These are phyloP conservation scores for Trametes gibbosa DNA, from an alignment of 768 basidiomycete genomes.

Conservation along the genomic window DNA sequence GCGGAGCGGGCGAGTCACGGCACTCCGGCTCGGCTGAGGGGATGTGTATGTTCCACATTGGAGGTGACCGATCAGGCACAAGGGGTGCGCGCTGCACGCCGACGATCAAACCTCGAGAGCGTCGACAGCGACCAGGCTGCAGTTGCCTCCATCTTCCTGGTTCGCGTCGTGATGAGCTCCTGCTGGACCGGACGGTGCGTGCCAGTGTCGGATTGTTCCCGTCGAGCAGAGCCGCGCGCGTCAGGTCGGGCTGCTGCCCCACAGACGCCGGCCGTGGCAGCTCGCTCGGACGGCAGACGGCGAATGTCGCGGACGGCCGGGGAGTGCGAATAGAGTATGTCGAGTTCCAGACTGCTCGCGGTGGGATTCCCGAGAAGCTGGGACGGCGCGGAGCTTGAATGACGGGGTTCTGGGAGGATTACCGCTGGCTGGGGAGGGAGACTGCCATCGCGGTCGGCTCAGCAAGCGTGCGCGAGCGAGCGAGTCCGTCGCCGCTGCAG, in stretches of 20 bases:
- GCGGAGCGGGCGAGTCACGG: no score
- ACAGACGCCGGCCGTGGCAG: background rate
- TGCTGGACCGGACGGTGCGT: no score
- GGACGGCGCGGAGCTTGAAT: constrained; percentile 1
- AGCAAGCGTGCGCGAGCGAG: background rate
- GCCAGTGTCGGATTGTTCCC: background rate
- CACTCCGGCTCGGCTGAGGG: no score
- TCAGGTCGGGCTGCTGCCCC: no score
- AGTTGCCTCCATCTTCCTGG: background rate
- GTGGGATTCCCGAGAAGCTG: background rate
- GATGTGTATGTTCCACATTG: background rate
- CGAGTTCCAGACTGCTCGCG: background rate
- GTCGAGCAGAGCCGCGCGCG: background rate
- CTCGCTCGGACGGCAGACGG: background rate
- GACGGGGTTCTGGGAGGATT: background rate
- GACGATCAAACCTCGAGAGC: background rate
- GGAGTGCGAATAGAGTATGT: background rate
- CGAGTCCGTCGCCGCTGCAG: no score
- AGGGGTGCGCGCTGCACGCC: background rate
- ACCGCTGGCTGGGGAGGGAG: background rate
- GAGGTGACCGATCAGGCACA: constrained; percentile 5
- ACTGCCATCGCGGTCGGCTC: background rate
- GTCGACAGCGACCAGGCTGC: background rate
- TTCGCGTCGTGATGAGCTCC: background rate
- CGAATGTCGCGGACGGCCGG: background rate